A percentile compares a stretch with the other conserved stretches of the same genome.
phyloP scores from a whole-genome alignment of 257 asterid species.

The Solanum phureja region DNA sequence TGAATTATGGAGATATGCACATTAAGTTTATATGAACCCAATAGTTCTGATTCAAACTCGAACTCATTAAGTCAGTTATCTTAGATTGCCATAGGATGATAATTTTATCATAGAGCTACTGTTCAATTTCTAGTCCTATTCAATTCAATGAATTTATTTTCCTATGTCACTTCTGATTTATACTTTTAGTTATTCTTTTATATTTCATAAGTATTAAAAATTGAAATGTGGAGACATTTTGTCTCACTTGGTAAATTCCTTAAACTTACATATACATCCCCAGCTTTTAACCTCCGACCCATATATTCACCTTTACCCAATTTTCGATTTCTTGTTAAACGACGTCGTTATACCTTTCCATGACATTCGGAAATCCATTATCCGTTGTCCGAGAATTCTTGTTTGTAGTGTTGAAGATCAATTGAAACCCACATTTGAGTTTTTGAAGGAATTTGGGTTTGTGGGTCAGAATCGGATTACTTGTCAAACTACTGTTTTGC shows the following conservation, averaged over 20 bases:
- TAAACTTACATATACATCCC: no score
- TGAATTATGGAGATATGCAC: neutral
- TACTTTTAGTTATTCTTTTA: no score
- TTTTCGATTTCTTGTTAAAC: slow-evolving; percentile 52
- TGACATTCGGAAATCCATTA: slow-evolving; percentile 39
- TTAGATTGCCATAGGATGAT: neutral
- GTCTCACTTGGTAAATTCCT: neutral
- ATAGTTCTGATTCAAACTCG: neutral
- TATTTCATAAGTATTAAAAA: no score
- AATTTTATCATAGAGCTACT: neutral
- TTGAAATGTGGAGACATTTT: neutral
- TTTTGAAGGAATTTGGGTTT: slow-evolving; percentile 54
- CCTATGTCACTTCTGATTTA: neutral
- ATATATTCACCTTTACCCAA: slow-evolving; percentile 43
- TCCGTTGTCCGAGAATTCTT: slow-evolving; percentile 65
- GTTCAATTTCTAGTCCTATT: neutral
- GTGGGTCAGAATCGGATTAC: slow-evolving; percentile 38
- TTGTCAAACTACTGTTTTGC: slow-evolving; percentile 52
- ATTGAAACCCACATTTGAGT: slow-evolving; percentile 51
- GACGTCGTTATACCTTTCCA: slow-evolving; percentile 44
- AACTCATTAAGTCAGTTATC: neutral
- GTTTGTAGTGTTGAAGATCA: slow-evolving; percentile 41
- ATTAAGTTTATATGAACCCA: no score
- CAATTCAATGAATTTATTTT: neutral
- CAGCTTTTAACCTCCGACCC: slow-evolving; percentile 8